Conservation (phyloP, 441 rosid genomes). For the Adansonia grandidieri region DNA sequence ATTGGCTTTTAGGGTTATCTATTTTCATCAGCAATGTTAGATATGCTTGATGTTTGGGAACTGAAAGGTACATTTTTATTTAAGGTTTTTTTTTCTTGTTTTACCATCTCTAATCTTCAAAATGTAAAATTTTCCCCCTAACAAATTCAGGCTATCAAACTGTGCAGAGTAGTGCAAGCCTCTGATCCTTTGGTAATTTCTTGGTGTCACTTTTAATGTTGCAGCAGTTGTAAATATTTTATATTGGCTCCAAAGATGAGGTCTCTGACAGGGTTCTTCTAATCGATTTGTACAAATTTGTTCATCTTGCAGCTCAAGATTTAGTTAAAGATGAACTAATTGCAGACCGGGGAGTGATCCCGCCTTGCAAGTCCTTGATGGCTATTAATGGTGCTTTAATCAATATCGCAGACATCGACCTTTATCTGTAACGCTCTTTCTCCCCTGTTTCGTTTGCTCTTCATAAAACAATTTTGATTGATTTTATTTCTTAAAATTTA, state of each 20-base stretch:
- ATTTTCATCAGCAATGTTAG: constrained; percentile 86
- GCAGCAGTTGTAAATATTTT: constrained; percentile 18
- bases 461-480: neutral
- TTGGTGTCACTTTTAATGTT: neutral
- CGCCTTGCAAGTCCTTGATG: constrained; percentile 95
- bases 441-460: constrained; percentile 27
- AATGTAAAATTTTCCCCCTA: constrained; percentile 30
- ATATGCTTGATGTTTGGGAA: constrained; percentile 98
- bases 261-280: constrained; percentile 20
- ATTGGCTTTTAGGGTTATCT: constrained; percentile 90
- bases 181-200: constrained; percentile 81
- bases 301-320: constrained; percentile 71
- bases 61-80: constrained; percentile 64
- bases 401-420: constrained; percentile 84
- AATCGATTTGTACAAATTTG: constrained; percentile 16
- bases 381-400: constrained; percentile 51
- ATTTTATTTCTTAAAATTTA: neutral
- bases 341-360: constrained; percentile 91
- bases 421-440: constrained; percentile 71
- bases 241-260: constrained; percentile 4
- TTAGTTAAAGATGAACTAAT: constrained; percentile 93
- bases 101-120: neutral
- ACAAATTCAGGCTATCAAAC: constrained; percentile 99
- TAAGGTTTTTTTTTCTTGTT: constrained; percentile 9
- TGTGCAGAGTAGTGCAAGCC: constrained; percentile 94